Percentiles rank a stretch among this genome's conserved stretches.
These are phyloP conservation scores for Trichosporon sp. DNA, from an alignment of 1,284 basidiomycete species.

Conservation along the genomic window DNA sequence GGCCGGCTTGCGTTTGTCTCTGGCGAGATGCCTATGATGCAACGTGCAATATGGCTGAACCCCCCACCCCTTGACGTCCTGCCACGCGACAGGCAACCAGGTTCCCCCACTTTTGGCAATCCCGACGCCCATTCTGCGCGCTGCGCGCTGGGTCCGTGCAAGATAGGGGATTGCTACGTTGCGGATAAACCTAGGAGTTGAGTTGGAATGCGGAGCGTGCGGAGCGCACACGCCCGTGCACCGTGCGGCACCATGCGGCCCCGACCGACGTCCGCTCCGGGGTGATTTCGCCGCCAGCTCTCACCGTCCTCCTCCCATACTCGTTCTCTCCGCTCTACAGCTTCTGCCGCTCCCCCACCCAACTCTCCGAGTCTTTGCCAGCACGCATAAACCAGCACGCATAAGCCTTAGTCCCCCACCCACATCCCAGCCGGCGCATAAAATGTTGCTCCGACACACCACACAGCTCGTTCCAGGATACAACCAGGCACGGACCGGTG, in stretches of 20 bases:
- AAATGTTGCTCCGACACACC: background rate
- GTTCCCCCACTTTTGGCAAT: slow-evolving; percentile 10
- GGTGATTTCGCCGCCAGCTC: too few species aligned
- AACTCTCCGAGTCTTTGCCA: background rate
- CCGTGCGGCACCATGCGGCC: background rate
- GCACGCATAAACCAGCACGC: background rate
- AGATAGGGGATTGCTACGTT: background rate
- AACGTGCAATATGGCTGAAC: background rate
- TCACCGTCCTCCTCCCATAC: too few species aligned
- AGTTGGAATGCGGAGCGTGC: background rate
- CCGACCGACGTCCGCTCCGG: background rate
- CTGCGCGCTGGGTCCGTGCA: background rate
- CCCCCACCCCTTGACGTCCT: background rate
- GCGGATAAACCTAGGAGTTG: background rate
- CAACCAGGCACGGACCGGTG: background rate
- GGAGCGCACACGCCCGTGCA: background rate
- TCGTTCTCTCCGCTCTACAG: too few species aligned
- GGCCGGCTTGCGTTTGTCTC: background rate
- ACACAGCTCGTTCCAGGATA: background rate
- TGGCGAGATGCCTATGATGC: too few species aligned
- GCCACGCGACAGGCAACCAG: background rate
- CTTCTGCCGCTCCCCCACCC: background rate
- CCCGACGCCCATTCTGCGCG: background rate
- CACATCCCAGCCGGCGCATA: background rate
- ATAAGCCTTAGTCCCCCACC: background rate